Evolutionary conservation across 192 early-diverging fungal species (phyloP).

Genomic region (Spinellus fusiger): DNA sequence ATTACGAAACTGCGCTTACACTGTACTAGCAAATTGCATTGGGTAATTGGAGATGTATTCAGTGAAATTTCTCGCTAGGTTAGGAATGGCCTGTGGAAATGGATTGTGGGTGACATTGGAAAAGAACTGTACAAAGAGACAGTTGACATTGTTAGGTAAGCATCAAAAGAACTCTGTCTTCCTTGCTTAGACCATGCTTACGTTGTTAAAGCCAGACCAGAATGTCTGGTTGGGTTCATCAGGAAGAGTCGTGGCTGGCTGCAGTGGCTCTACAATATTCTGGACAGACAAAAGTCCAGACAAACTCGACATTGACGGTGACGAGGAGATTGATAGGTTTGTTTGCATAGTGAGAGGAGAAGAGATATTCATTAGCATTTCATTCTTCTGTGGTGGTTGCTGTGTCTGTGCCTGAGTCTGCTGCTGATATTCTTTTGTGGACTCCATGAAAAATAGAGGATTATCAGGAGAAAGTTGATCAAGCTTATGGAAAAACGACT

Average conservation of each 20-base stretch:
- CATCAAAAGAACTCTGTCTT: not conserved
- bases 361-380: not conserved
- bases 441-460: slow-evolving; percentile 14
- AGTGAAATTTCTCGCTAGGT: slow-evolving; percentile 27
- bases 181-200: not conserved
- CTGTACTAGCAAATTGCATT: slow-evolving; percentile 8
- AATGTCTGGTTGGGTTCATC: slow-evolving; percentile 5
- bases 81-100: slow-evolving; percentile 25
- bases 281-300: not conserved
- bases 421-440: not conserved
- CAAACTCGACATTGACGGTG: not conserved
- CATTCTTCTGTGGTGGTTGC: not conserved
- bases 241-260: slow-evolving; percentile 1
- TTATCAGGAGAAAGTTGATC: slow-evolving; percentile 12
- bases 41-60: slow-evolving; percentile 25
- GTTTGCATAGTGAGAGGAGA: not conserved
- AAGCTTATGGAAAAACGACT: slow-evolving; percentile 12
- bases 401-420: not conserved
- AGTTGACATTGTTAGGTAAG: not conserved
- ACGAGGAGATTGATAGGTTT: not conserved
- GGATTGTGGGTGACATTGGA: slow-evolving; percentile 23
- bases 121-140: slow-evolving; percentile 14
- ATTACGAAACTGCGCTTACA: slow-evolving; percentile 1
- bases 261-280: slow-evolving; percentile 5
- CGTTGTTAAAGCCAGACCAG: slow-evolving; percentile 28